Evolutionary conservation across 225 moss, liverwort and hornwort genomes (phyloP).

Genomic region (Marchantia paleacea): DNA sequence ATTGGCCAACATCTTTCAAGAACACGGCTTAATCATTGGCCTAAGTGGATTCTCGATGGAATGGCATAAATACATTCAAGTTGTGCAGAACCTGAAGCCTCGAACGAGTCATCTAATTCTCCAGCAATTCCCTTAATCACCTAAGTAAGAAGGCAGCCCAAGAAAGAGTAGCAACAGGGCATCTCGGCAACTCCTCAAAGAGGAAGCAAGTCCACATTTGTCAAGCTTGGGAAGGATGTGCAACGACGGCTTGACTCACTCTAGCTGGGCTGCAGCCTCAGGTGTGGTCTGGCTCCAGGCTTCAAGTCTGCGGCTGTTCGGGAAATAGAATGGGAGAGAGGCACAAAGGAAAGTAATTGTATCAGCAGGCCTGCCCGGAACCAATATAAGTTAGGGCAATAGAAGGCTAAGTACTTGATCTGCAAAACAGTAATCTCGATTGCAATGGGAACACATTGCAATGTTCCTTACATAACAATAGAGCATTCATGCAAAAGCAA

Average conservation of each 20-base stretch:
- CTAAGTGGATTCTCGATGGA: slow-evolving; percentile 43
- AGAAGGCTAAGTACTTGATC: slow-evolving; percentile 35
- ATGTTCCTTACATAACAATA: background rate
- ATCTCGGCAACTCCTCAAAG: slow-evolving; percentile 66
- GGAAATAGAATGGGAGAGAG: slow-evolving; percentile 54
- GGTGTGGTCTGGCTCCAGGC: slow-evolving; percentile 67
- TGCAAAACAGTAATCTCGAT: slow-evolving; percentile 21
- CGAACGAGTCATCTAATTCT: slow-evolving; percentile 55
- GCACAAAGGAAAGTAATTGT: slow-evolving; percentile 61
- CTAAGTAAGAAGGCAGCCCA: slow-evolving; percentile 45
- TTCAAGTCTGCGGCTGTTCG: slow-evolving; percentile 69
- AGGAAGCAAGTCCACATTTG: slow-evolving; percentile 61
- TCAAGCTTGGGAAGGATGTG: slow-evolving; percentile 63
- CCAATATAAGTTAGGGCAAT: slow-evolving; percentile 44
- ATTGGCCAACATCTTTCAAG: slow-evolving; percentile 30
- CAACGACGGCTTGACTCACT: slow-evolving; percentile 62
- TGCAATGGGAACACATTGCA: background rate
- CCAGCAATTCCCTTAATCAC: slow-evolving; percentile 56
- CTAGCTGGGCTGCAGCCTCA: slow-evolving; percentile 55
- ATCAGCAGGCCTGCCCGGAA: slow-evolving; percentile 58
- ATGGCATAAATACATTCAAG: slow-evolving; percentile 52
- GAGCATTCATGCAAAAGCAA: background rate
- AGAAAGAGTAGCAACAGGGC: slow-evolving; percentile 49
- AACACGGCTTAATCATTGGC: slow-evolving; percentile 42
- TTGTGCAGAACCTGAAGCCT: slow-evolving; percentile 47